phyloP scores from a whole-genome alignment of 106 monocot species.

The Acorus gramineus region DNA sequence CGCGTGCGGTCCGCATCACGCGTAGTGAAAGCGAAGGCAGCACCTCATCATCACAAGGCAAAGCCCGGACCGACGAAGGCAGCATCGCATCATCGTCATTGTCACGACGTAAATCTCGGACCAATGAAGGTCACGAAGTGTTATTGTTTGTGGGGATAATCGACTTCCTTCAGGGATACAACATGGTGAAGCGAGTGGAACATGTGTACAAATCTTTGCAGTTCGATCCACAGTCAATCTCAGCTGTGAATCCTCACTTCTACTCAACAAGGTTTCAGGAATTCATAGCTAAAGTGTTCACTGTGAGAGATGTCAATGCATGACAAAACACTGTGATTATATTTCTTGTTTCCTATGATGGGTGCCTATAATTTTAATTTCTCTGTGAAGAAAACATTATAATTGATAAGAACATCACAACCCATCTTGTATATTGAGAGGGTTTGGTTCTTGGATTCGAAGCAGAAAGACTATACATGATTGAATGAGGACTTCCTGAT shows the following conservation, averaged over 20 bases:
- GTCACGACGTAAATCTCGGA: not conserved
- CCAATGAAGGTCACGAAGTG: not conserved
- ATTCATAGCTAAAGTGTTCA: not conserved
- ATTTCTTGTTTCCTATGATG: too few species aligned
- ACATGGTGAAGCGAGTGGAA: slow-evolving; percentile 9
- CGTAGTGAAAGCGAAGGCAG: not conserved
- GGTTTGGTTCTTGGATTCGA: too few species aligned
- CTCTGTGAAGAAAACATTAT: too few species aligned
- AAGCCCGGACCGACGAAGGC: not conserved
- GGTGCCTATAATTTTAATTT: too few species aligned
- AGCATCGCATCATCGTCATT: not conserved
- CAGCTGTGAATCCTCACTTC: slow-evolving; percentile 4
- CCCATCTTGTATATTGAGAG: too few species aligned
- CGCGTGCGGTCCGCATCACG: not conserved
- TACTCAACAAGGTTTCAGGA: slow-evolving; percentile 11
- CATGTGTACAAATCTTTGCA: slow-evolving; percentile 10
- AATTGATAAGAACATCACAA: too few species aligned
- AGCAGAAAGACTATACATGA: too few species aligned
- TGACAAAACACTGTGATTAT: too few species aligned
- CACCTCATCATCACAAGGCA: not conserved
- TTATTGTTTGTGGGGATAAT: slow-evolving; percentile 2
- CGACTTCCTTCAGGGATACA: slow-evolving; percentile 5
- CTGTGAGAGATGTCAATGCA: not conserved
- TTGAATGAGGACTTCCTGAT: too few species aligned
- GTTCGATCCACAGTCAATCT: not conserved